A percentile compares a stretch with the other conserved stretches of the same genome.
Conservation (phyloP, 352 stramenopile genomes). For the Globisporangium viniferum region DNA sequence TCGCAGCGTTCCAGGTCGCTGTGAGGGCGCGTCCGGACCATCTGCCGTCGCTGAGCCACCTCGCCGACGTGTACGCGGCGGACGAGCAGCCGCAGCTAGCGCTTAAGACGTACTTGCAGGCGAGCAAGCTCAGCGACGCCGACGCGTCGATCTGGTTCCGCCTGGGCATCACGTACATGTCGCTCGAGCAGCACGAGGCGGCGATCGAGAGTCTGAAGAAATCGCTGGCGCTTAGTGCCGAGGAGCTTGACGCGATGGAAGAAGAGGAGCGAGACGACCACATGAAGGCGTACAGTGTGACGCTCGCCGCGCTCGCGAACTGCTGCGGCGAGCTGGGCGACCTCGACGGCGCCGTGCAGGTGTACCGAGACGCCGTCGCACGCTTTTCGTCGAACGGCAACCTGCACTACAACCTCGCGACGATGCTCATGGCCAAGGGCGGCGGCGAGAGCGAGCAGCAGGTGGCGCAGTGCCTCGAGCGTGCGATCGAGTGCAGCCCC, state of each 20-base stretch:
- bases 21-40: constrained; percentile 38
- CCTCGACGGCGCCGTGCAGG: constrained; percentile 37
- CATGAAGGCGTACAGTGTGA: constrained; percentile 46
- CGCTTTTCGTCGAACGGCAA: constrained; percentile 45
- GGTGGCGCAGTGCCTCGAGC: constrained; percentile 25
- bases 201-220: constrained; percentile 37
- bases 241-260: constrained; percentile 18
- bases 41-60: constrained; percentile 40
- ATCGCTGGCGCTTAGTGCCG: constrained; percentile 27
- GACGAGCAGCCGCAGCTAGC: constrained; percentile 31
- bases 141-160: constrained; percentile 61
- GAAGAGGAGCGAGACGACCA: constrained; percentile 17
- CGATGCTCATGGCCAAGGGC: constrained; percentile 53
- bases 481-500: constrained; percentile 36
- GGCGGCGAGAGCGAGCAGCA: constrained; percentile 16
- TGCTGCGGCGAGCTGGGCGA: constrained; percentile 52
- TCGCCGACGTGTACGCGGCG: constrained; percentile 46
- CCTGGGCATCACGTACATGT: constrained; percentile 35
- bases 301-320: constrained; percentile 52
- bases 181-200: constrained; percentile 28
- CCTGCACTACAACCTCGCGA: constrained; percentile 68
- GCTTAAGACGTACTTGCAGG: constrained; percentile 34
- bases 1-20: constrained; percentile 39
- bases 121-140: constrained; percentile 27
- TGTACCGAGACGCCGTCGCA: constrained; percentile 40